Evolutionary conservation across 768 basidiomycete genomes (phyloP).

Genomic region (Boletus rex-veris): DNA sequence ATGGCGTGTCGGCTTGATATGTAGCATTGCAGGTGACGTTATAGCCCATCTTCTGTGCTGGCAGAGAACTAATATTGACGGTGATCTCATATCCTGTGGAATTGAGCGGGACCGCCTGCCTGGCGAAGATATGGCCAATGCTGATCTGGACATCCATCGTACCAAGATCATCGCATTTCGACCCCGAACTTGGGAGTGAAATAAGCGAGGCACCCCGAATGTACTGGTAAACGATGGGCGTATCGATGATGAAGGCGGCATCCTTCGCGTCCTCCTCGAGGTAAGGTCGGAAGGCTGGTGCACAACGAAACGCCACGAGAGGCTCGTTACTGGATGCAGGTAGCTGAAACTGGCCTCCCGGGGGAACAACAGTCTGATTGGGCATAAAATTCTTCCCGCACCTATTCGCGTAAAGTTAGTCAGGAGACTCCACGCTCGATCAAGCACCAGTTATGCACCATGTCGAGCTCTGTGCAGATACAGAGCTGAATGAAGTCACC

Average conservation of each 20-base stretch:
- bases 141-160: slow-evolving; percentile 29
- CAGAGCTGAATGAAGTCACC: slow-evolving; percentile 2
- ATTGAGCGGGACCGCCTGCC: slow-evolving; percentile 37
- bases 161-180: slow-evolving; percentile 4
- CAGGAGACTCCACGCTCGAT: neutral
- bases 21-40: slow-evolving; percentile 35
- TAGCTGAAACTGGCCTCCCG: slow-evolving; percentile 44
- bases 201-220: slow-evolving; percentile 36
- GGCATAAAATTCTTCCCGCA: slow-evolving; percentile 50
- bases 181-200: slow-evolving; percentile 6
- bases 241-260: slow-evolving; percentile 36
- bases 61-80: slow-evolving; percentile 31
- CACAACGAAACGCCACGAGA: slow-evolving; percentile 45
- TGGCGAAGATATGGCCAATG: slow-evolving; percentile 23
- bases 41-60: slow-evolving; percentile 29
- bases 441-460: slow-evolving; percentile 15
- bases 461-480: slow-evolving; percentile 20
- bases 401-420: slow-evolving; percentile 28
- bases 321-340: slow-evolving; percentile 34
- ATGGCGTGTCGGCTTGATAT: slow-evolving; percentile 7
- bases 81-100: slow-evolving; percentile 33
- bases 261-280: slow-evolving; percentile 37
- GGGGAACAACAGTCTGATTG: slow-evolving; percentile 39
- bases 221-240: slow-evolving; percentile 34
- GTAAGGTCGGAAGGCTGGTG: slow-evolving; percentile 46